Conservation (phyloP, 164 flowering plant genomes). For the Warburgia ugandensis region DNA sequence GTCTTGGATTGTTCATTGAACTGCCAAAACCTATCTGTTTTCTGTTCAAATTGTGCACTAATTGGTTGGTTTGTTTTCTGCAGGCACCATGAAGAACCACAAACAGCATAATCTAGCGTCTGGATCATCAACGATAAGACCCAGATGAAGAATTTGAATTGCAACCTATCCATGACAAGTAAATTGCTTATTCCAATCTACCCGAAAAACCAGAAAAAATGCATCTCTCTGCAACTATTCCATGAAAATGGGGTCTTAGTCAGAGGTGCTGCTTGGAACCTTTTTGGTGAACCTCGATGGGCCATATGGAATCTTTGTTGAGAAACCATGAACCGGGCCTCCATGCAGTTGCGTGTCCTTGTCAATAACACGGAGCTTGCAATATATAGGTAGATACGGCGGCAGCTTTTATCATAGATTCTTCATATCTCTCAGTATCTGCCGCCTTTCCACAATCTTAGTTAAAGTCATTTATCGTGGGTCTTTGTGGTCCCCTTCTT, state of each 20-base stretch:
- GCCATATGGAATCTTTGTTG: not conserved
- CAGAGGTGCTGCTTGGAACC: not conserved
- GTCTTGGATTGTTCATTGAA: slow-evolving; percentile 52
- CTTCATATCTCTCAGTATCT: too few species aligned
- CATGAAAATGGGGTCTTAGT: slow-evolving; percentile 3
- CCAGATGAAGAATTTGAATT: slow-evolving; percentile 24
- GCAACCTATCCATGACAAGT: slow-evolving; percentile 22
- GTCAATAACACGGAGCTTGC: not conserved
- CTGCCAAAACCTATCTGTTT: slow-evolving; percentile 57
- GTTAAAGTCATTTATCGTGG: too few species aligned
- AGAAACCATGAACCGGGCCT: slow-evolving; percentile 2
- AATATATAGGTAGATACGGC: not conserved
- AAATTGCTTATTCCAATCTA: not conserved
- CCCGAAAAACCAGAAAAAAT: not conserved
- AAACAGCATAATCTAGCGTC: slow-evolving; percentile 9
- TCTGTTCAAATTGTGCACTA: slow-evolving; percentile 42
- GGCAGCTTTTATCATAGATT: not conserved
- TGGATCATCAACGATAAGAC: slow-evolving; percentile 16
- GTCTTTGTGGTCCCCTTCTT: too few species aligned
- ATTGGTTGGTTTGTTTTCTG: slow-evolving; percentile 19
- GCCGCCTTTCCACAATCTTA: too few species aligned
- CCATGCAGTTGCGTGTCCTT: not conserved
- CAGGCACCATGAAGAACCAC: slow-evolving; percentile 35
- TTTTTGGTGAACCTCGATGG: slow-evolving; percentile 1
- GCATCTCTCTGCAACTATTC: not conserved